Conservation (phyloP, 192 early-diverging fungal species). For the Chytriomyces sp. region DNA sequence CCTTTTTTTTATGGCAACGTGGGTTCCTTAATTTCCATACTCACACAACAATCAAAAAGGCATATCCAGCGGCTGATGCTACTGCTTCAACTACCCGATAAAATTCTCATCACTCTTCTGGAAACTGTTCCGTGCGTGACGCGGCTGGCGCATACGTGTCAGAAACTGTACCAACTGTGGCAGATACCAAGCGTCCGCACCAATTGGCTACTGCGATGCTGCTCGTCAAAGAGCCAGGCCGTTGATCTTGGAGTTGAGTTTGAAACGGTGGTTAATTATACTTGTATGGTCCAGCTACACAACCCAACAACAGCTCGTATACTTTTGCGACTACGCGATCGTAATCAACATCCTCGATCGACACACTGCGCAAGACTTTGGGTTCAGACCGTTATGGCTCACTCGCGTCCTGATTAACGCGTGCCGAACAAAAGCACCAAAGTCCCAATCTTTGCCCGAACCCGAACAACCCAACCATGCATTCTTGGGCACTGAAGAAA, state of each 20-base stretch:
- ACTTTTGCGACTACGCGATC: constrained; percentile 16
- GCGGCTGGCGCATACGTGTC: background rate
- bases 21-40: too few relatives aligned
- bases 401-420: constrained; percentile 8
- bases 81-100: background rate
- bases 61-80: background rate
- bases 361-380: background rate
- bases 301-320: background rate
- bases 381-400: background rate
- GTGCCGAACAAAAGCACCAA: background rate
- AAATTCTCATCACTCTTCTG: background rate
- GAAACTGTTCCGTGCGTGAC: constrained; percentile 5
- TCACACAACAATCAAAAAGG: too few relatives aligned
- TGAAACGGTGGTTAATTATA: background rate
- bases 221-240: constrained; percentile 4
- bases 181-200: constrained; percentile 1
- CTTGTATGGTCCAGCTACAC: background rate
- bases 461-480: background rate
- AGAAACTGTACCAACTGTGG: constrained; percentile 8
- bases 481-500: background rate
- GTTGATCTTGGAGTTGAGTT: constrained; percentile 6
- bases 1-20: background rate
- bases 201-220: constrained; percentile 24
- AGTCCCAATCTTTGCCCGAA: background rate
- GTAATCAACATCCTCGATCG: constrained; percentile 16